phyloP scores from a whole-genome alignment of 192 early-diverging fungal species.

The Umbelopsis vinacea region DNA sequence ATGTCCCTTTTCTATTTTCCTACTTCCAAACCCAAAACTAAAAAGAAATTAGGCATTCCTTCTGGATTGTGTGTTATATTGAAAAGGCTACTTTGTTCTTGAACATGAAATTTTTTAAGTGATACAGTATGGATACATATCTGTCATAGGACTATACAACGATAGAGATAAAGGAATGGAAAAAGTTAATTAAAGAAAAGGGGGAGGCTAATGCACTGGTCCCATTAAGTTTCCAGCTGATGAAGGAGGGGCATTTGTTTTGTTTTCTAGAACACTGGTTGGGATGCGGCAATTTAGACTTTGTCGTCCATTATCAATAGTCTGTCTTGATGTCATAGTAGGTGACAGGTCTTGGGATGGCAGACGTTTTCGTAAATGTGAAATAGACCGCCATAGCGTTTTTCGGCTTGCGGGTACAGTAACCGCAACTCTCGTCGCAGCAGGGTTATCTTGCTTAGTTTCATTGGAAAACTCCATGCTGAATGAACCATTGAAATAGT shows the following conservation, averaged over 20 bases:
- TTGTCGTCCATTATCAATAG: background rate
- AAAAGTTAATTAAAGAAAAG: background rate
- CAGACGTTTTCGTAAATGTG: background rate
- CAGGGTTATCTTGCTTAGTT: background rate
- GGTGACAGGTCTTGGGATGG: constrained; percentile 1
- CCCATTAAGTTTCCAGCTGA: background rate
- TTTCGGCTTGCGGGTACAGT: background rate
- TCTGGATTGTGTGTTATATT: background rate
- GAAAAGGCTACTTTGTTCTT: background rate
- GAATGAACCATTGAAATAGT: background rate
- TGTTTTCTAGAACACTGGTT: background rate
- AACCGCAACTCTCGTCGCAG: background rate
- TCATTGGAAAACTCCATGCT: background rate
- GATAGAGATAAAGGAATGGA: background rate
- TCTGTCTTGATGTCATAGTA: background rate
- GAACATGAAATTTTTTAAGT: background rate
- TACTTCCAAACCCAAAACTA: background rate
- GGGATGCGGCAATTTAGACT: constrained; percentile 2
- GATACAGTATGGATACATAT: background rate
- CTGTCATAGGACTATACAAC: no score
- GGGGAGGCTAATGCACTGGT: background rate
- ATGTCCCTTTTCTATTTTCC: background rate
- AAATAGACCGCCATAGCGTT: background rate
- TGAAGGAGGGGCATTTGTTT: background rate
- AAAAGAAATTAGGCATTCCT: background rate